Conservation (phyloP, 208 protist genomes). For the Leishmania lainsoni region DNA sequence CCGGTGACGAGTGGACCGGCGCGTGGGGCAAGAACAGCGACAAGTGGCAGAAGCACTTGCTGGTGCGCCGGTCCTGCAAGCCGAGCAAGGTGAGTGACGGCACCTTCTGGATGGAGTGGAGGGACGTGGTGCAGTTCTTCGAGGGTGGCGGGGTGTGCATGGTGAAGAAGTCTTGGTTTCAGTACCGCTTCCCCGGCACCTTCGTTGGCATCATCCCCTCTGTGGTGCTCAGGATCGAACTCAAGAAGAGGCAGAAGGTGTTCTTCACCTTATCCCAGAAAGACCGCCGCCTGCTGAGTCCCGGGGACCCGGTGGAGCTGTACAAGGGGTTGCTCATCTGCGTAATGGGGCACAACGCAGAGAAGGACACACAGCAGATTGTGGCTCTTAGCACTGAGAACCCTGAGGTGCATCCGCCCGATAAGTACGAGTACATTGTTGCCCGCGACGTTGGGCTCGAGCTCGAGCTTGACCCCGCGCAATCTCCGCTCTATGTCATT, state of each 20-base stretch:
- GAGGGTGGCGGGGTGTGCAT: slow-evolving; percentile 60
- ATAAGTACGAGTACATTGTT: slow-evolving; percentile 43
- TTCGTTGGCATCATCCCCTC: slow-evolving; percentile 48
- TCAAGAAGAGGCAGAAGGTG: slow-evolving; percentile 36
- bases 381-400: slow-evolving; percentile 31
- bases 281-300: slow-evolving; percentile 48
- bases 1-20: slow-evolving; percentile 40
- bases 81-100: slow-evolving; percentile 35
- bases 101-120: slow-evolving; percentile 70
- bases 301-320: slow-evolving; percentile 39
- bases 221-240: slow-evolving; percentile 49
- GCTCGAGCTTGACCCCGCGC: slow-evolving; percentile 47
- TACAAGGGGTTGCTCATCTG: slow-evolving; percentile 53
- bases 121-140: slow-evolving; percentile 58
- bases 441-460: slow-evolving; percentile 52
- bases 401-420: slow-evolving; percentile 26
- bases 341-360: slow-evolving; percentile 26
- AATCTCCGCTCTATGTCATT: slow-evolving; percentile 59
- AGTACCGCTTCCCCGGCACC: slow-evolving; percentile 52
- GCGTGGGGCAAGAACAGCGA: slow-evolving; percentile 39
- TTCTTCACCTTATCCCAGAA: slow-evolving; percentile 59
- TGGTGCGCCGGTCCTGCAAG: slow-evolving; percentile 34
- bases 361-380: slow-evolving; percentile 23
- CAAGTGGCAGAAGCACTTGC: slow-evolving; percentile 36
- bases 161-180: slow-evolving; percentile 29